Conservation (phyloP, 164 flowering plant genomes). For the Sedum album region DNA sequence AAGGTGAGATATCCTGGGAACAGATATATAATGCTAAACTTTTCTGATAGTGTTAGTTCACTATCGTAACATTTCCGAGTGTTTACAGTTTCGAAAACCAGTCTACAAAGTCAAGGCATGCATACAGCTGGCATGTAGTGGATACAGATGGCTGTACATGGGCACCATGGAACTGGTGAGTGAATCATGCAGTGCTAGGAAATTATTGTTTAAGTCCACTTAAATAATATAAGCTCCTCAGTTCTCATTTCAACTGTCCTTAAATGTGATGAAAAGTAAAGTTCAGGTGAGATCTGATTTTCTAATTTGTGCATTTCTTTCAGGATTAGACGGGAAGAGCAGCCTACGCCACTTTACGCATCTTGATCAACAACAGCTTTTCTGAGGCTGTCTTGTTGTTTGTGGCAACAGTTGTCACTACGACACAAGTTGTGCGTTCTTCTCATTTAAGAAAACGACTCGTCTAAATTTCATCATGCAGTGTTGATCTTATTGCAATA, state of each 20-base stretch:
- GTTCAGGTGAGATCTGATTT: not conserved
- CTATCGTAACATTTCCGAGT: not conserved
- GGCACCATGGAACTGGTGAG: conserved; percentile 85
- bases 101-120: conserved; percentile 89
- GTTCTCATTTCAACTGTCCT: not conserved
- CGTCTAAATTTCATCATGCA: not conserved
- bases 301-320: not conserved
- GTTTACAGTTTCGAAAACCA: conserved; percentile 73
- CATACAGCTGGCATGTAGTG: conserved; percentile 87
- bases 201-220: not conserved
- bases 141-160: conserved; percentile 85
- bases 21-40: not conserved
- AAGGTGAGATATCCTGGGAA: conserved; percentile 38
- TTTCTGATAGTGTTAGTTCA: not conserved
- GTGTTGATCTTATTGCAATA: not conserved
- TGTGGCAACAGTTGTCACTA: not conserved
- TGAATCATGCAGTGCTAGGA: not conserved
- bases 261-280: not conserved
- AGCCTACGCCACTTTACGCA: conserved; percentile 9
- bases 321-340: conserved; percentile 8
- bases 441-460: not conserved
- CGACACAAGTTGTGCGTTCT: not conserved
- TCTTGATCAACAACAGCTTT: not conserved
- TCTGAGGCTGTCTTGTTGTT: too few species aligned
- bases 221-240: not conserved